Evolutionary conservation across 2,329 filamentous ascomycete genomes (phyloP).

Genomic region (Aspergillus carbonarius): DNA sequence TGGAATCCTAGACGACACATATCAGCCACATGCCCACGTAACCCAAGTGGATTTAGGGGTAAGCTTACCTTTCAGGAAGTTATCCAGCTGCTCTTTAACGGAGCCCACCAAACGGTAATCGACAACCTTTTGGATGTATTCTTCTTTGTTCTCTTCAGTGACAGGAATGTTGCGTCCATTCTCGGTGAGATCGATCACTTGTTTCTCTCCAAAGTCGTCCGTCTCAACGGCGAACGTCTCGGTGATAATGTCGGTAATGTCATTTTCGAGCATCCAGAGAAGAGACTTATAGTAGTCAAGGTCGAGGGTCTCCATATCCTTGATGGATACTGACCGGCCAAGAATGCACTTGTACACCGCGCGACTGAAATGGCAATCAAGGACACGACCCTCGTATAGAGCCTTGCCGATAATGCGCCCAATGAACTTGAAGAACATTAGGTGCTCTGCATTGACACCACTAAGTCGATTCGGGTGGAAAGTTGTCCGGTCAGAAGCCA

Average conservation of each 20-base stretch:
- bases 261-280: conserved; percentile 97
- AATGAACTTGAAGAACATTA: conserved; percentile 99
- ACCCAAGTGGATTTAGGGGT: neutral
- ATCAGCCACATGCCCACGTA: conserved; percentile 29
- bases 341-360: conserved; percentile 98
- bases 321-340: conserved; percentile 91
- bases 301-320: conserved; percentile 99
- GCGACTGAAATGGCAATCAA: conserved; percentile 98
- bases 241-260: conserved; percentile 96
- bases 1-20: conserved; percentile 69
- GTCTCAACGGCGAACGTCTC: conserved; percentile 95
- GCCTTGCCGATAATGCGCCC: conserved; percentile 98
- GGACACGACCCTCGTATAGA: conserved; percentile 88
- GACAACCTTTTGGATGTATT: conserved; percentile 91
- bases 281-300: conserved; percentile 99
- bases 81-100: conserved; percentile 89
- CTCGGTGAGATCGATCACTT: conserved; percentile 80
- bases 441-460: conserved; percentile 89
- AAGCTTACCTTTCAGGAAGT: conserved; percentile 76
- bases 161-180: conserved; percentile 90
- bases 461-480: conserved; percentile 98
- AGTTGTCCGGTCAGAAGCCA: conserved; percentile 94
- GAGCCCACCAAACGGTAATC: conserved; percentile 91
- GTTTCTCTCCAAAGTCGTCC: conserved; percentile 87
- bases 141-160: conserved; percentile 97